Percentiles rank a stretch among this genome's conserved stretches.
Evolutionary conservation across 1,139 yeast genomes (phyloP).

Genomic region (Saccharomyces hybrid): DNA sequence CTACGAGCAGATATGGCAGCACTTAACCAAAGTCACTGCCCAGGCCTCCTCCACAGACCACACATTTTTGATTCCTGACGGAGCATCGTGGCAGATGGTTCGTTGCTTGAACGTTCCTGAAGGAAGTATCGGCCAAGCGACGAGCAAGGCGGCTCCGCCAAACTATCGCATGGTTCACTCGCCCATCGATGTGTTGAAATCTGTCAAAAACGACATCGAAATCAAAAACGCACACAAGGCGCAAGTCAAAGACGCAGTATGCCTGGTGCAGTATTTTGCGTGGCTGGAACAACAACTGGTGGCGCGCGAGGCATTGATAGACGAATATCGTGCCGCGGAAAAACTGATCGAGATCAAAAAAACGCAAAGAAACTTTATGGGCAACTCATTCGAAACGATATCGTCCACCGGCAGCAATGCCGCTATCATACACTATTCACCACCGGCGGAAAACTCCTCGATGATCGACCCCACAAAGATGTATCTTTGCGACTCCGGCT

Average conservation of each 20-base stretch:
- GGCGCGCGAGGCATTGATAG: constrained; percentile 49
- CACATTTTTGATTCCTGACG: constrained; percentile 53
- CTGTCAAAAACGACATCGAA: constrained; percentile 69
- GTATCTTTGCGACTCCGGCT: constrained; percentile 86
- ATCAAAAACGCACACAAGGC: constrained; percentile 68
- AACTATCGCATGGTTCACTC: constrained; percentile 47
- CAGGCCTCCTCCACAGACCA: constrained; percentile 7
- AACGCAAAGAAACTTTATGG: constrained; percentile 56
- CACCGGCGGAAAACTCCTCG: constrained; percentile 52
- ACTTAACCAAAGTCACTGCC: constrained; percentile 32
- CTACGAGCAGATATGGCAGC: constrained; percentile 51
- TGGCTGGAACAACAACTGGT: constrained; percentile 73
- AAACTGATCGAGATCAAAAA: constrained; percentile 58
- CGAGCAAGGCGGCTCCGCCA: constrained; percentile 36
- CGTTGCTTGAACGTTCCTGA: constrained; percentile 25
- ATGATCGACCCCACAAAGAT: constrained; percentile 69
- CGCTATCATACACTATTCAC: constrained; percentile 87
- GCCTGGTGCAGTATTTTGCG: constrained; percentile 67
- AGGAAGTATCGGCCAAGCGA: not conserved
- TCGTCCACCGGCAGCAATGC: constrained; percentile 92
- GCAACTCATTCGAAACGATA: constrained; percentile 85
- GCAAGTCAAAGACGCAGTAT: constrained; percentile 82
- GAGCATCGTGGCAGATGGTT: constrained; percentile 76
- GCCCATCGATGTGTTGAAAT: constrained; percentile 62
- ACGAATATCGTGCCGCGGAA: constrained; percentile 74